Conservation (phyloP, 2,329 filamentous ascomycete species). For the Penicillium occitanis region DNA sequence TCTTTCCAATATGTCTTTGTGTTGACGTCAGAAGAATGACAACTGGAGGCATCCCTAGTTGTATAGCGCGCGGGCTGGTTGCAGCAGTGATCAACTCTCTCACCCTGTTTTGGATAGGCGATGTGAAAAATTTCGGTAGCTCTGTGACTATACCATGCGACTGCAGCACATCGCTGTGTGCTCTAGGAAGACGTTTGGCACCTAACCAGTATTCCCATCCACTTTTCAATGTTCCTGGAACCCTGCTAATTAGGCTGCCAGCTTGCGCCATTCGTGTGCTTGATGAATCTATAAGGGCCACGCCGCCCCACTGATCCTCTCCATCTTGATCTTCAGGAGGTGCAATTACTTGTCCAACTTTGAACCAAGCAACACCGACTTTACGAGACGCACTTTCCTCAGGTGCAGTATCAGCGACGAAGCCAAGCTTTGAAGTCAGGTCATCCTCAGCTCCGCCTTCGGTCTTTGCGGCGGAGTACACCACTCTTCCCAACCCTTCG, state of each 20-base stretch:
- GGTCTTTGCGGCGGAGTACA: conserved; percentile 66
- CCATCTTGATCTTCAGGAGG: conserved; percentile 54
- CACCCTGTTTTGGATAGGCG: conserved; percentile 67
- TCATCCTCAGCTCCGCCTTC: conserved; percentile 72
- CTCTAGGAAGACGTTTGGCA: conserved; percentile 63
- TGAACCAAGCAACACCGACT: conserved; percentile 81
- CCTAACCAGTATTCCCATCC: conserved; percentile 91
- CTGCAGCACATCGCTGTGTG: conserved; percentile 32
- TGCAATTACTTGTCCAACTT: conserved; percentile 69
- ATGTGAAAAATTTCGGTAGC: conserved; percentile 50
- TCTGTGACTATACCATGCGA: conserved; percentile 41
- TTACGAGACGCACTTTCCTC: conserved; percentile 46
- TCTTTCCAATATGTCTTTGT: conserved; percentile 89
- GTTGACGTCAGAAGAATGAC: conserved; percentile 87
- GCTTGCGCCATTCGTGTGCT: conserved; percentile 89
- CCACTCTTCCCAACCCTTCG: conserved; percentile 74
- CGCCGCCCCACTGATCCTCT: conserved; percentile 77
- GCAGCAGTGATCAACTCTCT: conserved; percentile 84
- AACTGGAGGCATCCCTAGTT: conserved; percentile 81
- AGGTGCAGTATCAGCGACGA: conserved; percentile 31
- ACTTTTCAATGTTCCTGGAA: conserved; percentile 73
- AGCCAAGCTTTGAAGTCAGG: conserved; percentile 46
- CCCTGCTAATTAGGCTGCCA: conserved; percentile 76
- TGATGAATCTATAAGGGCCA: conserved; percentile 80
- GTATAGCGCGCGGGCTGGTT: conserved; percentile 81